phyloP scores from a whole-genome alignment of 1,284 basidiomycete genomes.

The Marasmius tenuissimus region DNA sequence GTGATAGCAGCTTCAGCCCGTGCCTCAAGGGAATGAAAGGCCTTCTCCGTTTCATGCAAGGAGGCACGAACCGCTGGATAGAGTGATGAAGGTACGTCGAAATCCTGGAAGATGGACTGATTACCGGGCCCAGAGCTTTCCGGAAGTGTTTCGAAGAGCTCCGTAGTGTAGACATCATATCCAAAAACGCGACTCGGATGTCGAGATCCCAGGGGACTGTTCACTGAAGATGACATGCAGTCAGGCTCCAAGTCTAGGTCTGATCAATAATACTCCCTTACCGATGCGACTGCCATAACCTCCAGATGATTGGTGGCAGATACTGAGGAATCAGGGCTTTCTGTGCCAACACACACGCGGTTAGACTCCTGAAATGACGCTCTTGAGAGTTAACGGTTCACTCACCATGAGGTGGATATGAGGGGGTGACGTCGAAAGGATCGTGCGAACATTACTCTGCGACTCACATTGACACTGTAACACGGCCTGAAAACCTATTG shows the following conservation, averaged over 20 bases:
- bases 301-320: conserved; percentile 41
- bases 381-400: too few relatives aligned
- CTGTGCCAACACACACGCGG: not conserved
- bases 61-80: conserved; percentile 33
- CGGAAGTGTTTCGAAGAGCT: conserved; percentile 37
- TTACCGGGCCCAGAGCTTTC: conserved; percentile 25
- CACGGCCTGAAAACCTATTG: too few relatives aligned
- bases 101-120: conserved; percentile 41
- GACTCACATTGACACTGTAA: too few relatives aligned
- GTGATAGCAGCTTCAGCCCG: conserved; percentile 38
- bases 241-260: not conserved
- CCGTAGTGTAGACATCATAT: conserved; percentile 51
- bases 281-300: conserved; percentile 40
- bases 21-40: conserved; percentile 41
- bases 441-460: too few relatives aligned
- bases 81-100: conserved; percentile 28
- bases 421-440: too few relatives aligned
- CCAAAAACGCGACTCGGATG: conserved; percentile 40
- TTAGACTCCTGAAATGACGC: too few relatives aligned
- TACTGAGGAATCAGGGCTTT: conserved; percentile 29
- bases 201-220: not conserved
- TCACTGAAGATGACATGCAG: conserved; percentile 10
- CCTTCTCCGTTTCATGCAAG: conserved; percentile 38
- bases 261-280: conserved; percentile 16
- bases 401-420: too few relatives aligned